Conservation (phyloP, 768 basidiomycete genomes). For the Phaeotremella skinneri region DNA sequence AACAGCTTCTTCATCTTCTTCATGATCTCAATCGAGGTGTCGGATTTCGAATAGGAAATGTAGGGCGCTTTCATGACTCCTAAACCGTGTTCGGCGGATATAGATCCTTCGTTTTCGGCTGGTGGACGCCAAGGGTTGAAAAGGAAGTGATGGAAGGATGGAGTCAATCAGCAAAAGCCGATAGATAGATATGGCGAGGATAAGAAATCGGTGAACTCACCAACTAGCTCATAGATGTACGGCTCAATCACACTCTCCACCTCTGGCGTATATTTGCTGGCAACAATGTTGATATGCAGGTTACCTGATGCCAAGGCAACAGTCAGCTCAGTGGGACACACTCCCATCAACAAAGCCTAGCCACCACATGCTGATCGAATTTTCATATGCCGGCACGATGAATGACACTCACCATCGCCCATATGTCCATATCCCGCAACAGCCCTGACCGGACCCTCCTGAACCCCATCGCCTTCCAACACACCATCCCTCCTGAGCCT, state of each 20-base stretch:
- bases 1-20: conserved; percentile 81
- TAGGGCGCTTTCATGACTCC: conserved; percentile 93
- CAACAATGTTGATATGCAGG: conserved; percentile 86
- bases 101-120: conserved; percentile 69
- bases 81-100: conserved; percentile 96
- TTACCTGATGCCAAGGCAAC: conserved; percentile 67
- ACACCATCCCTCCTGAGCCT: conserved; percentile 58
- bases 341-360: no score
- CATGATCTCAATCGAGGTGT: conserved; percentile 81
- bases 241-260: conserved; percentile 87
- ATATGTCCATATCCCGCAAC: conserved; percentile 95
- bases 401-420: conserved; percentile 90
- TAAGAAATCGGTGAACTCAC: conserved; percentile 61
- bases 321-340: background rate
- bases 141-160: background rate
- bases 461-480: conserved; percentile 63
- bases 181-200: background rate
- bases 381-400: no score
- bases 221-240: conserved; percentile 87
- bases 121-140: no score
- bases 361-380: no score
- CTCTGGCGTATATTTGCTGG: conserved; percentile 74
- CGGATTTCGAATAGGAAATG: conserved; percentile 79
- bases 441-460: conserved; percentile 61
- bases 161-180: background rate